These are phyloP conservation scores for Fragaria vesca DNA, from an alignment of 306 rosid genomes.

Conservation along the genomic window DNA sequence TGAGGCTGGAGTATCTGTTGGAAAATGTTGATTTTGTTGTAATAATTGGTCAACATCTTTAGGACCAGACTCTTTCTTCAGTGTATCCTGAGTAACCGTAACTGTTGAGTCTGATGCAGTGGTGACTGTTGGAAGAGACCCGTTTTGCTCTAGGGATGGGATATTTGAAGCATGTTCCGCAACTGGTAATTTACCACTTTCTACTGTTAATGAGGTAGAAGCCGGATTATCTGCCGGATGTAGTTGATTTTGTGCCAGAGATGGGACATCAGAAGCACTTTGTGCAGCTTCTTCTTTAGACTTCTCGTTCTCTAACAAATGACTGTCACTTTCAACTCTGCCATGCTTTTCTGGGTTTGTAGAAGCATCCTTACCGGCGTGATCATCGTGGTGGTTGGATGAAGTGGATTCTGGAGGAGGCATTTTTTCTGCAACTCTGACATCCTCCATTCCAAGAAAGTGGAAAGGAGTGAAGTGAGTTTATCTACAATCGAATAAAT, in stretches of 20 bases:
- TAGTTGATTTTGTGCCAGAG: slow-evolving; percentile 35
- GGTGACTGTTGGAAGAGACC: slow-evolving; percentile 28
- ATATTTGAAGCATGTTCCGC: slow-evolving; percentile 32
- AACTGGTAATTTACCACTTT: slow-evolving; percentile 22
- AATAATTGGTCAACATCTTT: slow-evolving; percentile 16
- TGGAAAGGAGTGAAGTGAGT: slow-evolving; percentile 26
- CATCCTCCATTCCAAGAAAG: slow-evolving; percentile 60
- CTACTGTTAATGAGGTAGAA: slow-evolving; percentile 19
- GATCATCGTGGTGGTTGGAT: slow-evolving; percentile 24
- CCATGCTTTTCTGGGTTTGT: slow-evolving; percentile 34
- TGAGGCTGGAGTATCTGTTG: slow-evolving; percentile 32
- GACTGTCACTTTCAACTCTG: slow-evolving; percentile 37
- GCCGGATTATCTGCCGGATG: slow-evolving; percentile 31
- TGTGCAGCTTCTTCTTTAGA: slow-evolving; percentile 22
- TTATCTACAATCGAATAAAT: slow-evolving; percentile 31
- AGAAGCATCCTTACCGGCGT: slow-evolving; percentile 30
- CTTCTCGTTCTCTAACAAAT: slow-evolving; percentile 25
- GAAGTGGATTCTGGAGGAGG: slow-evolving; percentile 35
- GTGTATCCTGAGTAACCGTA: slow-evolving; percentile 6
- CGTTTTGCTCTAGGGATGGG: slow-evolving; percentile 34
- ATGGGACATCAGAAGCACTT: slow-evolving; percentile 36
- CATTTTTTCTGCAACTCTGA: slow-evolving; percentile 43
- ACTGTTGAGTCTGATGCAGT: slow-evolving; percentile 9
- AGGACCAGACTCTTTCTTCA: slow-evolving; percentile 16
- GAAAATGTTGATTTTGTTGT: slow-evolving; percentile 37